A percentile compares a stretch with the other conserved stretches of the same genome.
These are phyloP conservation scores for Botrytis porri DNA, from an alignment of 2,329 filamentous ascomycete genomes.

Conservation along the genomic window DNA sequence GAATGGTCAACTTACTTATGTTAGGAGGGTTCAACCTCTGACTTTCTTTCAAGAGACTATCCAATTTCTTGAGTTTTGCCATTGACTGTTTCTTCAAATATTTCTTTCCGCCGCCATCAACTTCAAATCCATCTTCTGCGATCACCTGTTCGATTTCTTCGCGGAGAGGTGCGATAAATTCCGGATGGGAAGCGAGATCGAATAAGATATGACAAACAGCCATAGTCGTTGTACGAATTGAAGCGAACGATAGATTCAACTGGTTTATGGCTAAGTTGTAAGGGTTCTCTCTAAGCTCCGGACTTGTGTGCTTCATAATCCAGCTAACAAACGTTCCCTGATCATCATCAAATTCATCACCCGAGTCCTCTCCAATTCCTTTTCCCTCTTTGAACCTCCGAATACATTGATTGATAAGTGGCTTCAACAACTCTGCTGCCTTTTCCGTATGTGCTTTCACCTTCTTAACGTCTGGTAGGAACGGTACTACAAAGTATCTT, in stretches of 20 bases:
- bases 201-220: constrained; percentile 50
- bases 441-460: neutral
- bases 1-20: neutral
- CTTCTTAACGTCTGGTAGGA: constrained; percentile 7
- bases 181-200: constrained; percentile 49
- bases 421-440: neutral
- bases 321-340: constrained; percentile 4
- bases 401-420: neutral
- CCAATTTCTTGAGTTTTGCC: constrained; percentile 38
- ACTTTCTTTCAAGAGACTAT: constrained; percentile 45
- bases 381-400: neutral
- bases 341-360: neutral
- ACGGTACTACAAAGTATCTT: neutral
- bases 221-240: constrained; percentile 51
- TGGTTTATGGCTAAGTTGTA: neutral
- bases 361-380: neutral
- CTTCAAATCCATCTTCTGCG: constrained; percentile 44
- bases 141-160: constrained; percentile 34
- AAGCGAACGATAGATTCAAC: constrained; percentile 35
- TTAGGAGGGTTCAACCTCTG: constrained; percentile 38
- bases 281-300: neutral
- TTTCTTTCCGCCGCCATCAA: constrained; percentile 40
- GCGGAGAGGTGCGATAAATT: constrained; percentile 39
- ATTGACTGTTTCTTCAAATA: constrained; percentile 37
- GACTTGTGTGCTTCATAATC: constrained; percentile 5